Conservation (phyloP, 768 basidiomycete genomes). For the Mycena albidolilacea region DNA sequence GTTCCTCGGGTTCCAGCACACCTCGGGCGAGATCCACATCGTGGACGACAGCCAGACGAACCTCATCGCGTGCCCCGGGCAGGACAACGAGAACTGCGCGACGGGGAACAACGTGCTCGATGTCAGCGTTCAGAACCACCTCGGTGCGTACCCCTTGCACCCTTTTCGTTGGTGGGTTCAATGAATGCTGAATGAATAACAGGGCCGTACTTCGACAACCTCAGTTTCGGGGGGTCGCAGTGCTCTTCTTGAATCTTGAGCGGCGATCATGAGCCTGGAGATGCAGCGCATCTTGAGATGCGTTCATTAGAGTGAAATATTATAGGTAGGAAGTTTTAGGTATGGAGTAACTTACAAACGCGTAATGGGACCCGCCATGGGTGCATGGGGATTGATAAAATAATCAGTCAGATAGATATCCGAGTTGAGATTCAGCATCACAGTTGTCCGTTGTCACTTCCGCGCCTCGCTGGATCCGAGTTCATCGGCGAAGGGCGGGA, state of each 20-base stretch:
- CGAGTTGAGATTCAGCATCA: no score
- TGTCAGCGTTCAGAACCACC: slow-evolving; percentile 31
- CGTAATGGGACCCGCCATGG: background rate
- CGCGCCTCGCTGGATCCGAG: no score
- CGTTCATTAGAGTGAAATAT: background rate
- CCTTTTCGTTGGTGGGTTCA: background rate
- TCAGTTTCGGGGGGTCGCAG: slow-evolving; percentile 45
- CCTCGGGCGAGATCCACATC: slow-evolving; percentile 58
- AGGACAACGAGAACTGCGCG: slow-evolving; percentile 51
- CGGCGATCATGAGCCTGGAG: background rate
- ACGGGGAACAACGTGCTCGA: slow-evolving; percentile 17
- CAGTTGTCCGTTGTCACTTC: no score
- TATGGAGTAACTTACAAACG: no score
- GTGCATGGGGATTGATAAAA: background rate
- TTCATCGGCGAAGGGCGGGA: no score
- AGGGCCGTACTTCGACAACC: slow-evolving; percentile 50
- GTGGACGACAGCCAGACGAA: slow-evolving; percentile 40
- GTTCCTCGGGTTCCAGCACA: slow-evolving; percentile 55
- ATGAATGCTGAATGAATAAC: slow-evolving; percentile 32
- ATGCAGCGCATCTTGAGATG: background rate
- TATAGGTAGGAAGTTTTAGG: background rate
- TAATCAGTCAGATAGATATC: background rate
- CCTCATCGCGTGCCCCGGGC: slow-evolving; percentile 53
- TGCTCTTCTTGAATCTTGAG: slow-evolving; percentile 13
- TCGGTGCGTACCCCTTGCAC: slow-evolving; percentile 40